Conservation (phyloP, 148 eudicot species). For the Chenopodium berlandieri region DNA sequence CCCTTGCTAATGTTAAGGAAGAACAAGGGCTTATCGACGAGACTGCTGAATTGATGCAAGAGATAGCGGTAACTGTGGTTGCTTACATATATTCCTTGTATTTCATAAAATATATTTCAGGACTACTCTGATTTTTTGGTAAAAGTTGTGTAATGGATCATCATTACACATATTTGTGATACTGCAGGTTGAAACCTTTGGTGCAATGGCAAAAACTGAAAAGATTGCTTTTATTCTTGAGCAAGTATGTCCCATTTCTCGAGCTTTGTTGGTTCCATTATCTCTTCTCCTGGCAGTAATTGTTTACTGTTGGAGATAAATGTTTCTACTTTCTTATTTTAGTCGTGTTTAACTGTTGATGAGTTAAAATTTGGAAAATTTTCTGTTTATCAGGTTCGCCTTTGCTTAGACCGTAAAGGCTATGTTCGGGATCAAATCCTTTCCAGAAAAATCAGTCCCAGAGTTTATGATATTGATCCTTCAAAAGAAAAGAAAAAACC, state of each 20-base stretch:
- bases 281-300: background rate
- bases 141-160: background rate
- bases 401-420: conserved; percentile 86
- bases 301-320: too few species aligned
- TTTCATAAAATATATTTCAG: background rate
- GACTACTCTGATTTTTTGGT: background rate
- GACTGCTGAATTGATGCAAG: conserved; percentile 99
- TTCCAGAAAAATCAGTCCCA: conserved; percentile 82
- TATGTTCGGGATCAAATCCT: conserved; percentile 94
- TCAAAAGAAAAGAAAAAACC: conserved; percentile 84
- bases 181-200: conserved; percentile 89
- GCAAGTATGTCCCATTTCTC: conserved; percentile 53
- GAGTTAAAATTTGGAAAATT: background rate
- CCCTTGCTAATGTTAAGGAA: conserved; percentile 90
- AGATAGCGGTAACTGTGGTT: conserved; percentile 71
- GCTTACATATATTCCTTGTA: background rate
- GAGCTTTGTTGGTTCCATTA: background rate
- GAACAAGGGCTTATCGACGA: conserved; percentile 83
- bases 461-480: conserved; percentile 79
- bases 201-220: conserved; percentile 97
- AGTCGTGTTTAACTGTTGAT: too few species aligned
- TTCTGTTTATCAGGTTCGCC: conserved; percentile 59
- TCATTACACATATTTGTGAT: conserved; percentile 9
- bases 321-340: background rate
- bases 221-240: conserved; percentile 94